Percentiles rank a stretch among this genome's conserved stretches.
Conservation (phyloP, 306 rosid species). For the Dryas octopetala region DNA sequence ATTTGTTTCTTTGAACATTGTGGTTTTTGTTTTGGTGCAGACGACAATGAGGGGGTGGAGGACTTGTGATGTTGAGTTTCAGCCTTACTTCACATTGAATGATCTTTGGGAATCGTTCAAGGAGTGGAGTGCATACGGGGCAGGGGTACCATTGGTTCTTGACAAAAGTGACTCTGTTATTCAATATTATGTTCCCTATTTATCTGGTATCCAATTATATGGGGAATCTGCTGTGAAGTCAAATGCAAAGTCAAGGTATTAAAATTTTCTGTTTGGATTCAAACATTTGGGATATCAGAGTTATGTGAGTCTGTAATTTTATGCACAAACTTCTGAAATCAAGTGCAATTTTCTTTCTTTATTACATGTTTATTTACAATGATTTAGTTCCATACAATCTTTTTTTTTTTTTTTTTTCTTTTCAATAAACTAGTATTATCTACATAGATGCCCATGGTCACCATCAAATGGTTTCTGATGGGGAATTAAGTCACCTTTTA, state of each 20-base stretch:
- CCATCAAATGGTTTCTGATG: background rate
- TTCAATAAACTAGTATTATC: background rate
- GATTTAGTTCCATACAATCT: background rate
- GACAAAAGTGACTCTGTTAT: slow-evolving; percentile 67
- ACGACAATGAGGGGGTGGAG: slow-evolving; percentile 78
- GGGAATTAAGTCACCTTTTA: background rate
- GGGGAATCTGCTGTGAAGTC: slow-evolving; percentile 52
- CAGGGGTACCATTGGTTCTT: slow-evolving; percentile 85
- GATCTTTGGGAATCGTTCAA: slow-evolving; percentile 89
- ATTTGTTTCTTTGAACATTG: background rate
- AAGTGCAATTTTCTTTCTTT: background rate
- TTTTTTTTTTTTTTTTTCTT: background rate
- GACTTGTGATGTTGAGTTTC: slow-evolving; percentile 77
- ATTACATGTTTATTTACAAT: background rate
- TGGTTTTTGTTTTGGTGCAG: slow-evolving; percentile 45
- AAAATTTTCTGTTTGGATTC: slow-evolving; percentile 3
- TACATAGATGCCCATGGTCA: background rate
- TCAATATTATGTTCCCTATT: slow-evolving; percentile 88
- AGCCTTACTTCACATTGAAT: slow-evolving; percentile 60
- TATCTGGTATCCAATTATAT: slow-evolving; percentile 83
- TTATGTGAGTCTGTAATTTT: slow-evolving; percentile 8
- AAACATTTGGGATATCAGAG: background rate
- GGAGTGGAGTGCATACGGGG: slow-evolving; percentile 96
- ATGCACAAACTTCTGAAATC: background rate
- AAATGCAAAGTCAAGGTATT: slow-evolving; percentile 61